Percentiles rank a stretch among this genome's conserved stretches.
phyloP scores from a whole-genome alignment of 345 rosid species.

The Populus pruinosa region DNA sequence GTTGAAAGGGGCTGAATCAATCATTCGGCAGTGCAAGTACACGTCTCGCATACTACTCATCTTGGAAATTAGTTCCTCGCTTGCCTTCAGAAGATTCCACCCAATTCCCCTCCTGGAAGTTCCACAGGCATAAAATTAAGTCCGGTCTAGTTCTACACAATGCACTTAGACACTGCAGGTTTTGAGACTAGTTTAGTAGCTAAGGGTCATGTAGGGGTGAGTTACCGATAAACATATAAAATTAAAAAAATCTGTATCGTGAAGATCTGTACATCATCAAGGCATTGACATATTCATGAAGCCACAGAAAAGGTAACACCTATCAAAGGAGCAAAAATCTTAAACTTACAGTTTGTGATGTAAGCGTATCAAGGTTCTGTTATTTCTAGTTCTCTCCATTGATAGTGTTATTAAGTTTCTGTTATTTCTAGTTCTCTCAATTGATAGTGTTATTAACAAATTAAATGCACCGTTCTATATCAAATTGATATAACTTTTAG shows the following conservation, averaged over 20 bases:
- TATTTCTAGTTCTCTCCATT: background rate
- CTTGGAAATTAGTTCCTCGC: conserved; percentile 72
- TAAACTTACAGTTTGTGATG: background rate
- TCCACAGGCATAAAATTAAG: background rate
- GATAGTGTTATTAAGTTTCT: background rate
- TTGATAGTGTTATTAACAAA: background rate
- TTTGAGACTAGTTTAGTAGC: background rate
- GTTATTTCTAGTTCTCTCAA: background rate
- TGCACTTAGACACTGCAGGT: background rate
- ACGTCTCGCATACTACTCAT: conserved; percentile 59
- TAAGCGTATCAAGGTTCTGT: background rate
- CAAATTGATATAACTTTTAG: background rate
- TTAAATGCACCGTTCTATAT: background rate
- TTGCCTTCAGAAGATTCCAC: conserved; percentile 90
- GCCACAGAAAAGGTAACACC: background rate
- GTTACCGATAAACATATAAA: background rate
- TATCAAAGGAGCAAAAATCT: background rate
- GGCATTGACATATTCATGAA: background rate
- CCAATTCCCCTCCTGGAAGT: conserved; percentile 78
- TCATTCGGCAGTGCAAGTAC: conserved; percentile 87
- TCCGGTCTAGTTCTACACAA: conserved; percentile 1
- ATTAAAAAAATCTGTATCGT: background rate
- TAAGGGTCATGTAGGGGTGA: background rate
- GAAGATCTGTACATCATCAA: background rate
- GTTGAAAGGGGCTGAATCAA: conserved; percentile 79